Evolutionary conservation across 768 basidiomycete genomes (phyloP), one percentile per base, ranked within the genome.

Genomic region (Boletus eberwhitei): DNA sequence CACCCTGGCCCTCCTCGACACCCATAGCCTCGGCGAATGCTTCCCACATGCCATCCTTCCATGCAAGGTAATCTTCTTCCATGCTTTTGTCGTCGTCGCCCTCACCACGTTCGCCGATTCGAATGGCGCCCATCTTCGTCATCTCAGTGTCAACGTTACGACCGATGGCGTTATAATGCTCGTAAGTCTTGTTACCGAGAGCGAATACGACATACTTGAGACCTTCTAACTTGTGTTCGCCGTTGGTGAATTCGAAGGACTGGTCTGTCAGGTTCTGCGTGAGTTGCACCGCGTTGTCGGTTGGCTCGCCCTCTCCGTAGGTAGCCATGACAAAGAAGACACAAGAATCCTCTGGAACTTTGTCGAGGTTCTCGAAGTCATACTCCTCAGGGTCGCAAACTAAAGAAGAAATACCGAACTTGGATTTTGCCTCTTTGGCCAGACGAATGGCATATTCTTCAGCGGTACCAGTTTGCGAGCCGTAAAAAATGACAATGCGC

Each of bases 41-140:
- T 17, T 88, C 86, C 90, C 94, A 98, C 94, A 98, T 95, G 62
- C 79, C 81, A 66, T 99, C 96, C 72, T 98, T 99, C 96, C 96
- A 99, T 64, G 92, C 94, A 13, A 99, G 83, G 70, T 98, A 99
- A 72, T 99, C 96, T 75, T 99, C 96, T 71, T 99, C 96, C 95
- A 99, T 98, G 68, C 90, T 93, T 79, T 97, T 97, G 74, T 99
- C 97, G 67, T 99, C 96, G 66, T 99, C 97, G 59, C 96, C 96
- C 72, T 98, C 95, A 11, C 96, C 96, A 37, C 88, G 79, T 68
- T 88, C 86, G 40, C 94, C 94, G 35, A 98, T 89, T 49, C 93
- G 85, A 50, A 77, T 70, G 21, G 84, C 97, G 29, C 94, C 96
- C 78, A 93, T 86, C 66, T 86, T 83, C 5, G 81, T 71, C 54